A percentile compares a stretch with the other conserved stretches of the same genome.
Evolutionary conservation across 495 filamentous ascomycete species (phyloP).

Genomic region (Gamarada debralockiae): DNA sequence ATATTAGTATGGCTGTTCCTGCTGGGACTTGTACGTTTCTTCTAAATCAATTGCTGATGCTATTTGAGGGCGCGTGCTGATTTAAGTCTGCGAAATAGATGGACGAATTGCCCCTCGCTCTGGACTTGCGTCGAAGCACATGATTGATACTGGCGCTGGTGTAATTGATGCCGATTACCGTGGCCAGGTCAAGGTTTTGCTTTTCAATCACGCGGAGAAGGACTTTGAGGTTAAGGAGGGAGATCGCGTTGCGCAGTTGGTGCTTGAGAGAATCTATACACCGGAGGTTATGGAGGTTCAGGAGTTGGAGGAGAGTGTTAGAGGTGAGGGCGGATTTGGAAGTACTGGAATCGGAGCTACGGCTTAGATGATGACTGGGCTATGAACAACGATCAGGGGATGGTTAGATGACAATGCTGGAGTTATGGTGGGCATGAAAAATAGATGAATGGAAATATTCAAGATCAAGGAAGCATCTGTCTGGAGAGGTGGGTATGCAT

Average conservation of each 20-base stretch:
- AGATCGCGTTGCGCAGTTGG: slow-evolving; percentile 88
- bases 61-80: neutral
- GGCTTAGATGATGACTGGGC: neutral
- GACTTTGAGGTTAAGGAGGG: slow-evolving; percentile 83
- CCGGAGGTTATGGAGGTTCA: slow-evolving; percentile 85
- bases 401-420: slow-evolving; percentile 12
- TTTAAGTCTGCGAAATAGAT: slow-evolving; percentile 47
- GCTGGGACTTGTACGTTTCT: slow-evolving; percentile 71
- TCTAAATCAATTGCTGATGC: neutral
- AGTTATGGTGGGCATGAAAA: slow-evolving; percentile 18
- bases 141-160: slow-evolving; percentile 91
- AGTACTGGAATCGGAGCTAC: slow-evolving; percentile 61
- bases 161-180: slow-evolving; percentile 98
- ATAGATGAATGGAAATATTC: neutral
- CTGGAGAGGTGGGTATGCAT: neutral
- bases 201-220: slow-evolving; percentile 84
- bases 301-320: slow-evolving; percentile 83
- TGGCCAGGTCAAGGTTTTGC: slow-evolving; percentile 85
- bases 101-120: slow-evolving; percentile 89
- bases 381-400: neutral
- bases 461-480: neutral
- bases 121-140: slow-evolving; percentile 87
- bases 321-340: slow-evolving; percentile 90
- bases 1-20: slow-evolving; percentile 83
- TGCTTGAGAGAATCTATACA: slow-evolving; percentile 90